Evolutionary conservation across 2,329 filamentous ascomycete species (phyloP), one percentile per base, ranked within the genome.

Genomic region (Fusarium avenaceum): DNA sequence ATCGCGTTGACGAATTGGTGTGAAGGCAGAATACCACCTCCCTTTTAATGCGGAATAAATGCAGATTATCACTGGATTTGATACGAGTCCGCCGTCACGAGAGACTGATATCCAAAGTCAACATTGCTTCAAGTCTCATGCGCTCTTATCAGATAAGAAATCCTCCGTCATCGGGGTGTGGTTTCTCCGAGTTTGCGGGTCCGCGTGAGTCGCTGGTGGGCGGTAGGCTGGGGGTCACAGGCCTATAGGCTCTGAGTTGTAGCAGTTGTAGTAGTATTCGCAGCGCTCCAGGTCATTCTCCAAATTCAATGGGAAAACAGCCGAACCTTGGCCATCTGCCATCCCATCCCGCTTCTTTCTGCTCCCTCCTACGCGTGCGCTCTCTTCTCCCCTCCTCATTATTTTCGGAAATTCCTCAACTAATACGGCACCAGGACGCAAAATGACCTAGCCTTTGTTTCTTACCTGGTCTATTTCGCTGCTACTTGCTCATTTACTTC

Each of bases 371-470:
- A 64, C 72, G 71, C 66, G 66, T 67, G 35, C 62, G 63, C 62
- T 73, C 69, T 65, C 61, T 69, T 65, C 62, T 72, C 69, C 67
- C 60, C 69, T 65, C 60, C 65, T 61, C 48, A 52, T 47, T 57
- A 60, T 69, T 62, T 64, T 55, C 69, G 48, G 47, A 54, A 60
- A 38, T 48, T 67, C 43, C 59, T 49, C 66, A 60, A 60, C 50
- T 60, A 56, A 45, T 63, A 65, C 39, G 62, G 45, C 49, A 63
- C 51, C 63, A 48, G 55, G 55, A 40, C 66, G 53, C 69, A 75
- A 69, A 58, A 75, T 75, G 72, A 66, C 64, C 57, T 75, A 75
- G 63, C 32, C 49, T 52, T 60, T 63, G 57, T 48, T 63, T 53
- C 44, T 22, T 53, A 64, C 53, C 60, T 63, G 63, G 62, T 65